These are phyloP conservation scores for Ceriops decandra DNA, from an alignment of 345 rosid species.

Conservation along the genomic window DNA sequence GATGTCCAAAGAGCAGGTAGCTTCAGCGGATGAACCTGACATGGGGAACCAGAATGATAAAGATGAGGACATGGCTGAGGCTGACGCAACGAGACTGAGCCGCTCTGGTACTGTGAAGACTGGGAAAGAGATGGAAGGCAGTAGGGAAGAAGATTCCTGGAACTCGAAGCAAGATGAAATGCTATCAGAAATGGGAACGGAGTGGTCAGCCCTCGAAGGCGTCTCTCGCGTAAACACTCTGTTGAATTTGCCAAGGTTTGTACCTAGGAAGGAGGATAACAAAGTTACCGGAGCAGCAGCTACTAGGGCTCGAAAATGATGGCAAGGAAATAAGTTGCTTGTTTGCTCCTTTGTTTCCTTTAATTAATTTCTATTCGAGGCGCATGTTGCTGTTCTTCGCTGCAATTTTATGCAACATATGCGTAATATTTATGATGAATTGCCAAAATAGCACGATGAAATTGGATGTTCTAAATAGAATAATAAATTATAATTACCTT, in stretches of 20 bases:
- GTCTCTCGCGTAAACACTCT: conserved; percentile 90
- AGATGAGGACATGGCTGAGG: conserved; percentile 7
- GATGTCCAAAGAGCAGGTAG: conserved; percentile 32
- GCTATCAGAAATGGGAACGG: conserved; percentile 45
- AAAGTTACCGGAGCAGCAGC: conserved; percentile 22
- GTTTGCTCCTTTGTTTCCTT: conserved; percentile 10
- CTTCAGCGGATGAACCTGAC: conserved; percentile 26
- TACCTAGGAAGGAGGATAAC: conserved; percentile 53
- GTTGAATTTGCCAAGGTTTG: conserved; percentile 70
- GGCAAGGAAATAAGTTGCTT: not conserved
- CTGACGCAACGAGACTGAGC: conserved; percentile 24
- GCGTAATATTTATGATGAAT: too few relatives aligned
- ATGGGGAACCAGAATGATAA: conserved; percentile 21
- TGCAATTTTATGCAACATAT: too few relatives aligned
- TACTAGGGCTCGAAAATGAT: conserved; percentile 24
- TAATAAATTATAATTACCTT: too few relatives aligned
- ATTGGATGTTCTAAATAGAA: too few relatives aligned
- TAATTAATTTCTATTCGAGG: conserved; percentile 3
- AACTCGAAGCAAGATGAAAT: conserved; percentile 35
- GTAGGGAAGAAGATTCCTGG: conserved; percentile 33
- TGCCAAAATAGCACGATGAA: too few relatives aligned
- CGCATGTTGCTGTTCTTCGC: too few relatives aligned
- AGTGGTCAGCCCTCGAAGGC: conserved; percentile 95
- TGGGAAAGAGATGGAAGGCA: conserved; percentile 37
- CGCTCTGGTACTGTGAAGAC: conserved; percentile 39